Evolutionary conservation across 2,329 filamentous ascomycete species (phyloP), one percentile per base, ranked within the genome.

Genomic region (Aspergillus aculeatinus): DNA sequence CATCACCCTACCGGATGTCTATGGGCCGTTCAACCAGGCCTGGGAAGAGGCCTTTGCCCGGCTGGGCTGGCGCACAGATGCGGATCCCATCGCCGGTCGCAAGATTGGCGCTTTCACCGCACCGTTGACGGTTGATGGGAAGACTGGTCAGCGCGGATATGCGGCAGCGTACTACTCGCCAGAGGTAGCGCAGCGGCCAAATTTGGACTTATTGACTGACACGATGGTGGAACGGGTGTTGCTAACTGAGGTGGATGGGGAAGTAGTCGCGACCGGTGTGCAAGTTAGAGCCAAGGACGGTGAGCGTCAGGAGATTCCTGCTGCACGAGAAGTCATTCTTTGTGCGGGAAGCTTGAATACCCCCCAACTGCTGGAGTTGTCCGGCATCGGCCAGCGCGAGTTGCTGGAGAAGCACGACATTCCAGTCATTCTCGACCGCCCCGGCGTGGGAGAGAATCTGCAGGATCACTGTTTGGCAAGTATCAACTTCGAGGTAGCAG

Each of bases 291-390:
- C 57, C 58, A 60, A 59, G 29, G 67, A 56, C 68, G 69, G 67
- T 5, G 62, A 68, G 16, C 69, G 70, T 2, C 70, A 76, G 50
- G 66, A 67, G 5, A 72, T 78, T 10, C 76, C 62, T 4, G 75
- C 68, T 63, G 72, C 68, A 35, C 70, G 72, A 52, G 86, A 89
- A 67, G 80, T 89, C 6, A 80, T 89, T 42, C 70, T 90, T 3
- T 82, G 82, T 2, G 85, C 83, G 1, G 87, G 87, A 0, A 82
- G 79, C 48, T 74, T 84, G 44, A 81, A 82, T 67, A 85, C 82
- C 10, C 87, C 82, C 2, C 84, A 83, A 71, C 74, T 86, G 10
- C 81, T 84, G 10, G 85, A 89, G 65, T 75, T 87, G 2, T 87
- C 85, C 0, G 87, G 87, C 0, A 79, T 89, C 35, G 87, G 87